A percentile compares a stretch with the other conserved stretches of the same genome.
phyloP scores from a whole-genome alignment of 352 stramenopile species.

The Phytophthora meadii region DNA sequence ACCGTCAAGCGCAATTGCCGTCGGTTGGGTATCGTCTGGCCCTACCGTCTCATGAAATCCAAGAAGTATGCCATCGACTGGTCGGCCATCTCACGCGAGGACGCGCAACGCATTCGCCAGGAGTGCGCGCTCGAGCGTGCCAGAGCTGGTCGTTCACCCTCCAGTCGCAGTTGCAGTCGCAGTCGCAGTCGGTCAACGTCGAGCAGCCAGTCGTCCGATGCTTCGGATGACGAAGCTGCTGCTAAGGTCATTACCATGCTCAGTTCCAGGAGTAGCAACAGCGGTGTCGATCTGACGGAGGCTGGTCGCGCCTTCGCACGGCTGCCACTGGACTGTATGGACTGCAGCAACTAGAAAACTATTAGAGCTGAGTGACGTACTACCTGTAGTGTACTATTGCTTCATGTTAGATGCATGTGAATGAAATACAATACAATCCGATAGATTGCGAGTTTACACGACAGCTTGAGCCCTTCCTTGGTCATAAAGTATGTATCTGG shows the following conservation, averaged over 20 bases:
- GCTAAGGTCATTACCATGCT: constrained; percentile 39
- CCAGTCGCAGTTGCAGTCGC: constrained; percentile 9
- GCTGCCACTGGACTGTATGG: constrained; percentile 50
- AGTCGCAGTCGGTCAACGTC: constrained; percentile 28
- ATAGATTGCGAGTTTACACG: too few relatives aligned
- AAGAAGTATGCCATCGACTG: constrained; percentile 49
- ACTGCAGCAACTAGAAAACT: constrained; percentile 20
- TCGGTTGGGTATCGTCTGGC: constrained; percentile 64
- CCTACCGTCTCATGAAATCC: constrained; percentile 61
- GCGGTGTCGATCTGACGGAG: constrained; percentile 33
- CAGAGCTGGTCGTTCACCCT: constrained; percentile 38
- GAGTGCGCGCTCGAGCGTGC: constrained; percentile 40
- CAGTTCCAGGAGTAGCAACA: constrained; percentile 15
- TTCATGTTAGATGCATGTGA: constrained; percentile 20
- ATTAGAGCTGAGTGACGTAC: constrained; percentile 5
- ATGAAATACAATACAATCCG: constrained; percentile 20
- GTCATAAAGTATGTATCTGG: too few relatives aligned
- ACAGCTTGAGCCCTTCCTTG: too few relatives aligned
- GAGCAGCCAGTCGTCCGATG: constrained; percentile 5
- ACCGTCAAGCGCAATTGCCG: constrained; percentile 72
- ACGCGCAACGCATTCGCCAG: constrained; percentile 42
- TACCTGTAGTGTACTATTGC: constrained; percentile 5
- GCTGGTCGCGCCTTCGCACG: constrained; percentile 50
- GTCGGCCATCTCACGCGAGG: constrained; percentile 44
- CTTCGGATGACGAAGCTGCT: constrained; percentile 27